Evolutionary conservation across 257 asterid species (phyloP), one percentile per base, ranked within the genome.

Genomic region (Mentha longifolia): DNA sequence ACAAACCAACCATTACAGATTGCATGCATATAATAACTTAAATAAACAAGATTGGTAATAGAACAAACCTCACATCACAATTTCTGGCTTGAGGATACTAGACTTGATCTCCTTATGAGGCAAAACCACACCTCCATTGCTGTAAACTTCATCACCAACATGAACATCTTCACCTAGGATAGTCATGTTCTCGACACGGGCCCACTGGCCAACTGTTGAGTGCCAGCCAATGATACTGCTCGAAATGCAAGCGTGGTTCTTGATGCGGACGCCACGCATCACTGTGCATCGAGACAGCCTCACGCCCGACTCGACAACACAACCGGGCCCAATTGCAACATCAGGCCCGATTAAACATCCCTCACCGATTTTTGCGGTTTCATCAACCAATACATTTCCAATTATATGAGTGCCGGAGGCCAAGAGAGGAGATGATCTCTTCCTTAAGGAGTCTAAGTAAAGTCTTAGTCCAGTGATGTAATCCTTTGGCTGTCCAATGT

Each of bases 111-210:
- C 96, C 80, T 92, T 92, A 80, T 89, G 96, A 43, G 96, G 97
- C 76, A 89, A 74, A 70, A 92, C 96, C 46, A 92, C 94, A 6
- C 93, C 97, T 1, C 97, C 96, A 5, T 89, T 89, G 83, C 87
- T 87, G 75, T 92, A 89, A 50, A 92, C 84, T 60, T 92, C 98
- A 55, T 92, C 98, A 19, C 95, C 79, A 28, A 92, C 92, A 70
- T 92, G 96, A 66, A 92, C 98, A 45, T 92, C 96, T 78, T 92
- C 96, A 30, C 96, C 96, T 54, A 92, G 74, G 30, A 92, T 85
- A n/a, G 98, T 89, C 98, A 92, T 92, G 76, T 92, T 91, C 85
- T 89, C 98, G 68, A 88, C 92, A 0, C 98, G 90, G 60, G 98
- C 94, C 98, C 98, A 89, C 80, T 85, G 87, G 9, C 96, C 98